These are phyloP conservation scores for Phytopythium oedochilum DNA, from an alignment of 352 stramenopile species.

Conservation along the genomic window DNA sequence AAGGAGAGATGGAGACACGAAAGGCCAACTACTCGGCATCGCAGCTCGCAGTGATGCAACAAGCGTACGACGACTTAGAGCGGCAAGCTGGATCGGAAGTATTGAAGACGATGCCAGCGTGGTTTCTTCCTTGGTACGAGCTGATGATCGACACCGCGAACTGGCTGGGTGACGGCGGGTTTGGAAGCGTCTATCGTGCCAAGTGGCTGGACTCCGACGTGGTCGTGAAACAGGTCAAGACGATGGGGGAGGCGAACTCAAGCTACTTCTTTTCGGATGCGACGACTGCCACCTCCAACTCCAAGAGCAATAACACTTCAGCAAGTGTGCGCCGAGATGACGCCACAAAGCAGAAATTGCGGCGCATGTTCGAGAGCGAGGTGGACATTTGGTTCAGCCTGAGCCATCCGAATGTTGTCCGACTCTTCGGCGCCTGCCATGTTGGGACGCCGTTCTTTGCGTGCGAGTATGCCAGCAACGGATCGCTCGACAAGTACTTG, in stretches of 20 bases:
- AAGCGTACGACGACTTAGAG: not conserved
- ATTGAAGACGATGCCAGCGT: not conserved
- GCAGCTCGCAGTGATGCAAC: not conserved
- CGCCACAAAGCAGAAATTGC: not conserved
- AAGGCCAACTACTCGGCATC: not conserved
- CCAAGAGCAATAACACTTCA: not conserved
- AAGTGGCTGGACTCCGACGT: conserved; percentile 11
- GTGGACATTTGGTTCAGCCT: conserved; percentile 16
- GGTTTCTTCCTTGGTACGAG: conserved; percentile 1
- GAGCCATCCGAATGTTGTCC: conserved; percentile 13
- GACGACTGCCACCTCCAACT: not conserved
- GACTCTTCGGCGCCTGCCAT: conserved; percentile 14
- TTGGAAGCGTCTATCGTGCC: not conserved
- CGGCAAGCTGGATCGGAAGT: not conserved
- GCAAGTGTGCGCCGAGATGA: not conserved
- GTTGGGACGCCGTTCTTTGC: conserved; percentile 13
- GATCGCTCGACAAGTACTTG: conserved; percentile 12
- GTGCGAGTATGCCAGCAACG: conserved; percentile 11
- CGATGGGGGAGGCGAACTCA: not conserved
- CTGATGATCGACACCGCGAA: not conserved
- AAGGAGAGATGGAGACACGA: not conserved
- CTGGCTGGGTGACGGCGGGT: not conserved
- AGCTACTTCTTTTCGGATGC: not conserved
- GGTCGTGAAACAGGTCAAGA: conserved; percentile 7
- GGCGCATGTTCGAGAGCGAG: conserved; percentile 10